Evolutionary conservation across 2,329 filamentous ascomycete species (phyloP), one percentile per base, ranked within the genome.

Genomic region (Coniochaeta pulveracea): DNA sequence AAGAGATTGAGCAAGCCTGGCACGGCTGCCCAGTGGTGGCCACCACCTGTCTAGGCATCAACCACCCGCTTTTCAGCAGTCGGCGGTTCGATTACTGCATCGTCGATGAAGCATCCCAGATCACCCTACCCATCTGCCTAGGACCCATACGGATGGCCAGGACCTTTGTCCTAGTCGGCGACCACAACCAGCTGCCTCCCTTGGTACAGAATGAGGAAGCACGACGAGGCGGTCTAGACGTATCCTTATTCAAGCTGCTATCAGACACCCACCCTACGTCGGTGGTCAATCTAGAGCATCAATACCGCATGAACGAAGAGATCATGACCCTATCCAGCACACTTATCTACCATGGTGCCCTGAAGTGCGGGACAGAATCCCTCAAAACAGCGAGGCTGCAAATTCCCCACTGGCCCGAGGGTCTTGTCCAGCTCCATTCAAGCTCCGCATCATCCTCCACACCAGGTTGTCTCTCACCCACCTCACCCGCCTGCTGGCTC

Each of bases 261-360:
- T 95, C 86, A 1, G 91, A 96, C 48, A 71, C 73, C 1, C 88
- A 96, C 41, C 88, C 91, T 0, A 64, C 76, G 29, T 86, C 86
- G 1, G 88, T 98, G 3, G 85, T 93, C 40, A 93, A 83, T 41
- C 71, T 98, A 2, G 86, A 91, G 47, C 86, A 95, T 48, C 91
- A 98, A 52, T 98, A 98, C 52, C 85, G 91, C 40, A 98, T 98
- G 91, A 94, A 85, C 47, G 83, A 91, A 44, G 91, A 98, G 40
- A 83, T 98, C 39, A 96, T 96, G 89, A 71, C 80, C 3, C 69
- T 98, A 10, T 93, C 85, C 41, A 98, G 95, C 55, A 82, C 74
- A 2, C 70, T 98, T 36, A 95, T 98, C 47, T 98, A 98, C 58
- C 68, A 79, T n/a, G 89, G 88, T 4, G 74, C 78, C 22, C 69